Conservation (phyloP, 345 rosid species). For the Atalantia buxifolia region DNA sequence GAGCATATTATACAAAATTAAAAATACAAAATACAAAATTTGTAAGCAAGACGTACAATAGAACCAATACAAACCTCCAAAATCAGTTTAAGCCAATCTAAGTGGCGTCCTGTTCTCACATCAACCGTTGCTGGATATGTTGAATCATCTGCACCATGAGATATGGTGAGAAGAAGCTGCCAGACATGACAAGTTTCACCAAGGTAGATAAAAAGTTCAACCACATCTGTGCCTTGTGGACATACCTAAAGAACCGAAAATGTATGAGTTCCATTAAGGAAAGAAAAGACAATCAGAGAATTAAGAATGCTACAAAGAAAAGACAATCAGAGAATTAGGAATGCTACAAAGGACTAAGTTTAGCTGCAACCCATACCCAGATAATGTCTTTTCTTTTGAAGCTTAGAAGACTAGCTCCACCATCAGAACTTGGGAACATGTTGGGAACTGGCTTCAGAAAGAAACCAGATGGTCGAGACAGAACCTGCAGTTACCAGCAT, state of each 20-base stretch:
- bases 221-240: slow-evolving; percentile 77
- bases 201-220: slow-evolving; percentile 85
- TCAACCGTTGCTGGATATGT: slow-evolving; percentile 82
- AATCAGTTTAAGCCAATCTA: slow-evolving; percentile 82
- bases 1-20: not conserved
- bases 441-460: slow-evolving; percentile 82
- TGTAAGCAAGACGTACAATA: slow-evolving; percentile 6
- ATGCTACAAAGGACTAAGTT: slow-evolving; percentile 3
- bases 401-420: slow-evolving; percentile 69
- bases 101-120: slow-evolving; percentile 77
- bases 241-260: slow-evolving; percentile 62
- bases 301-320: slow-evolving; percentile 6
- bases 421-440: slow-evolving; percentile 50
- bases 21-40: not conserved
- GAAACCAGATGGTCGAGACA: slow-evolving; percentile 79
- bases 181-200: slow-evolving; percentile 96
- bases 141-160: slow-evolving; percentile 92
- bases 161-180: slow-evolving; percentile 80
- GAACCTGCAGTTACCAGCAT: slow-evolving; percentile 55
- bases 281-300: not conserved
- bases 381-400: slow-evolving; percentile 70
- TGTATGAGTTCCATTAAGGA: not conserved
- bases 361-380: slow-evolving; percentile 56
- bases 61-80: slow-evolving; percentile 64
- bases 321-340: not conserved